phyloP scores from a whole-genome alignment of 257 asterid species.

The Euphrasia confusa region DNA sequence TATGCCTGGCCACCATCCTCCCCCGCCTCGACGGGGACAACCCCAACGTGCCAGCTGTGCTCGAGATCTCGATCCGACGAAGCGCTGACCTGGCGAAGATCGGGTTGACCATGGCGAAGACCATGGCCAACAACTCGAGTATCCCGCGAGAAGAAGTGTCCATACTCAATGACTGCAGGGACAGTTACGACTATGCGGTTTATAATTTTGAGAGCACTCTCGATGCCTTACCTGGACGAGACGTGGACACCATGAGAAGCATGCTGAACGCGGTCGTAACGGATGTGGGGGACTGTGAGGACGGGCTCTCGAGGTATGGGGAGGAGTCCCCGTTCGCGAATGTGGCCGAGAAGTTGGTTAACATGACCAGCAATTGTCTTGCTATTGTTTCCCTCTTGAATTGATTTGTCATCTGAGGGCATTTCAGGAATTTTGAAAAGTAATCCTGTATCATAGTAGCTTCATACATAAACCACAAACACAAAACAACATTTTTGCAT shows the following conservation, averaged over 20 bases:
- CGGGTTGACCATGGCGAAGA: conserved; percentile 22
- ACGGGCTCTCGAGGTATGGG: conserved; percentile 19
- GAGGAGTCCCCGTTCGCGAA: conserved; percentile 23
- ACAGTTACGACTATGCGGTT: conserved; percentile 23
- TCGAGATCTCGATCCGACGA: conserved; percentile 27
- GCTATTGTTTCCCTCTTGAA: conserved; percentile 34
- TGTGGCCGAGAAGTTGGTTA: conserved; percentile 29
- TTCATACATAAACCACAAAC: no score
- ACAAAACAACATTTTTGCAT: no score
- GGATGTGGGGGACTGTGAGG: conserved; percentile 41
- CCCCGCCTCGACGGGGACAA: conserved; percentile 29
- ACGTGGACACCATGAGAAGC: conserved; percentile 40
- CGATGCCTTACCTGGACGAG: conserved; percentile 26
- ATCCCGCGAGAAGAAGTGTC: conserved; percentile 19
- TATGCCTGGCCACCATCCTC: conserved; percentile 30
- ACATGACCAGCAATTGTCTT: conserved; percentile 54
- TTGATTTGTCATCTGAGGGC: not conserved
- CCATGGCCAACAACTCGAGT: conserved; percentile 20
- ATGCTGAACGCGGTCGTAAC: conserved; percentile 54
- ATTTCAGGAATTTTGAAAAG: not conserved
- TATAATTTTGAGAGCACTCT: conserved; percentile 30
- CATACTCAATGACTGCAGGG: conserved; percentile 29
- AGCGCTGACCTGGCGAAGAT: conserved; percentile 18
- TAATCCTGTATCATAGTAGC: no score
- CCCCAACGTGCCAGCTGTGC: conserved; percentile 24